phyloP scores from a whole-genome alignment of 176 grass and related monocot genomes.

The Musa acuminata region DNA sequence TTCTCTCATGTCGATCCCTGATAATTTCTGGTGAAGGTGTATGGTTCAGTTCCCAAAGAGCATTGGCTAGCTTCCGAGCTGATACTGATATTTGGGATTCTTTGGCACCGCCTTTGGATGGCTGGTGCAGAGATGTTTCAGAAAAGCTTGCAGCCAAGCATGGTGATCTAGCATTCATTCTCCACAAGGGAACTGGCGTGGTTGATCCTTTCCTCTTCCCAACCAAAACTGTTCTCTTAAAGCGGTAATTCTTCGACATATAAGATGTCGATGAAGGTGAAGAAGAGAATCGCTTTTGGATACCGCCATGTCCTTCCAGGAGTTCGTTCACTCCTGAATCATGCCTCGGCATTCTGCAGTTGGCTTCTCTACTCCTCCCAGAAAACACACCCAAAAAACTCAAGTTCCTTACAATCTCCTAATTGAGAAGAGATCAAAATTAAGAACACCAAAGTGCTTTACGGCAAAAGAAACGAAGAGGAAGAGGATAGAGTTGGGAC shows the following conservation, averaged over 20 bases:
- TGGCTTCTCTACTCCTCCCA: background rate
- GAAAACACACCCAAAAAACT: background rate
- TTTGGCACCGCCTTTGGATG: constrained; percentile 2
- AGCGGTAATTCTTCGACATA: constrained; percentile 28
- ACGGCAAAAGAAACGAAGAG: background rate
- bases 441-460: background rate
- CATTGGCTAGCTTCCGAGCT: constrained; percentile 59
- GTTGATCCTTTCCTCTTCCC: constrained; percentile 21
- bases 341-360: constrained; percentile 33
- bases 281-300: constrained; percentile 42
- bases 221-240: constrained; percentile 33
- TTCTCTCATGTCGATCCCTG: background rate
- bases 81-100: constrained; percentile 26
- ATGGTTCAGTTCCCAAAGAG: constrained; percentile 45
- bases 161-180: constrained; percentile 17
- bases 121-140: constrained; percentile 25
- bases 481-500: background rate
- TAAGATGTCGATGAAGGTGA: constrained; percentile 39
- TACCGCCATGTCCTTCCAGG: constrained; percentile 5
- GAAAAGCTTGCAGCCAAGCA: constrained; percentile 27
- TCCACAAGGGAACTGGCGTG: constrained; percentile 3
- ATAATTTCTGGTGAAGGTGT: constrained; percentile 17
- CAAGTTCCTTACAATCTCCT: background rate
- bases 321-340: constrained; percentile 11
- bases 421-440: background rate